These are phyloP conservation scores for Polyporus arcularius DNA, from an alignment of 768 basidiomycete species.

Conservation along the genomic window DNA sequence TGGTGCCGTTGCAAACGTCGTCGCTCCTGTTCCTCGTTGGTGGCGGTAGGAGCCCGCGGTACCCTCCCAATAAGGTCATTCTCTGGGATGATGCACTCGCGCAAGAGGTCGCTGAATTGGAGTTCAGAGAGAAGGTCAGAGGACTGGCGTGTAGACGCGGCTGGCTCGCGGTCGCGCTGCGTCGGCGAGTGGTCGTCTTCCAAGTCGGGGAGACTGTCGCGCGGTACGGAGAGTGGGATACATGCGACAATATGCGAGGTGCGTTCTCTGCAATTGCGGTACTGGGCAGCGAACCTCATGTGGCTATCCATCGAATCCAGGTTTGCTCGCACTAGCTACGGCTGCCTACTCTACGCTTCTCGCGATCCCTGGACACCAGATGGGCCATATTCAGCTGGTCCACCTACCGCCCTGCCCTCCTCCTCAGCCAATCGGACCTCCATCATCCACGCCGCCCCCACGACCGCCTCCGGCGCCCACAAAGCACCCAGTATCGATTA, in stretches of 20 bases:
- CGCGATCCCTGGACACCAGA: conserved; percentile 81
- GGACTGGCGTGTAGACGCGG: conserved; percentile 80
- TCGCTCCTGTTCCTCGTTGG: conserved; percentile 86
- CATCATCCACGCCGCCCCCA: conserved; percentile 49
- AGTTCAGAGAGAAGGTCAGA: conserved; percentile 83
- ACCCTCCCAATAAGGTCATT: conserved; percentile 90
- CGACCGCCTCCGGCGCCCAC: conserved; percentile 55
- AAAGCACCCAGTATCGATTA: conserved; percentile 75
- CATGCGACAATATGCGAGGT: conserved; percentile 86
- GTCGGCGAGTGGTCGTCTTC: conserved; percentile 78
- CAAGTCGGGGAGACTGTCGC: conserved; percentile 62
- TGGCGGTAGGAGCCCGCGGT: conserved; percentile 84
- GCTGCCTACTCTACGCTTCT: conserved; percentile 78
- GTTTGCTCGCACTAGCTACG: conserved; percentile 80
- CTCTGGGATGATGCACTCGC: conserved; percentile 82
- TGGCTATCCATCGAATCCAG: conserved; percentile 38
- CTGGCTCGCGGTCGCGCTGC: conserved; percentile 82
- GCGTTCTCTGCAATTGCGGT: conserved; percentile 22
- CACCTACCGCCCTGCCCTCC: conserved; percentile 80
- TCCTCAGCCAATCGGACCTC: conserved; percentile 57
- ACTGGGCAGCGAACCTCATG: neutral
- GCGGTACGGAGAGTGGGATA: conserved; percentile 80
- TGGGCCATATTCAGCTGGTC: conserved; percentile 85
- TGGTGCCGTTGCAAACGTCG: conserved; percentile 77
- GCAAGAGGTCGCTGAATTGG: conserved; percentile 83